Base-by-base conservation (phyloP, 2,329 filamentous ascomycete genomes). In the Didymella exigua region DNA sequence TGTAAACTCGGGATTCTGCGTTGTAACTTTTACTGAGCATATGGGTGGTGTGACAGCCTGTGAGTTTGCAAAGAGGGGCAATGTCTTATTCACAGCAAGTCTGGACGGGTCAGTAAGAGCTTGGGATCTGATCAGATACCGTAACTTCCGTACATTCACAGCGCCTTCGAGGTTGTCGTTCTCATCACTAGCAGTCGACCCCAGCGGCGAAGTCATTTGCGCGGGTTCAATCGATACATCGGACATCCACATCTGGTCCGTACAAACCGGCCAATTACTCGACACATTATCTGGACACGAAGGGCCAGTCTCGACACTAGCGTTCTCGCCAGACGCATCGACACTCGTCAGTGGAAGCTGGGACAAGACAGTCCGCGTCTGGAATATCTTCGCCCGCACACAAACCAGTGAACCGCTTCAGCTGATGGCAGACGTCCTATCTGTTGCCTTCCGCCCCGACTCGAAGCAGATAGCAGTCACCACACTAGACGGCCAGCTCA, bases 11-110 rank as follows among this genome's bases (percentile, higher is more conserved):
- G 95, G 96, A 0, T 99, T 99, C 78, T 99, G 95, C 69, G 90
- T 98, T 30, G 93, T 98, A 26, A 99, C 95, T 0, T 99, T 99
- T 67, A 97, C 93, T 0, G 96, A 99, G 75, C 95, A 99, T 74
- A 93, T 90, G 1, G 93, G 91, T 62, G 93, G 91, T 49, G 92
- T 99, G 2, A 98, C 93, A 10, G 90, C 91, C 1, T 97, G 93
- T 75, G 89, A 97, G 66, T 98, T 98, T 75, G 89, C 95, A 0
- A 96, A 95, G 77, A 89, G 92, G 72, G 95, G 95, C 59, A 98
- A 93, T 68, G 93, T 99, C 1, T 82, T 99, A 4, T 99, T 98
- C 76, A 99, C 95, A 18, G 88, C 93, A 13, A 97, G 93, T 71
- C 79, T 99, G 38, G 95, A 99, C 73, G 95, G 95, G 9, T 98